These are phyloP conservation scores for Rhodomyrtus psidioides DNA, from an alignment of 441 rosid species.

Conservation along the genomic window DNA sequence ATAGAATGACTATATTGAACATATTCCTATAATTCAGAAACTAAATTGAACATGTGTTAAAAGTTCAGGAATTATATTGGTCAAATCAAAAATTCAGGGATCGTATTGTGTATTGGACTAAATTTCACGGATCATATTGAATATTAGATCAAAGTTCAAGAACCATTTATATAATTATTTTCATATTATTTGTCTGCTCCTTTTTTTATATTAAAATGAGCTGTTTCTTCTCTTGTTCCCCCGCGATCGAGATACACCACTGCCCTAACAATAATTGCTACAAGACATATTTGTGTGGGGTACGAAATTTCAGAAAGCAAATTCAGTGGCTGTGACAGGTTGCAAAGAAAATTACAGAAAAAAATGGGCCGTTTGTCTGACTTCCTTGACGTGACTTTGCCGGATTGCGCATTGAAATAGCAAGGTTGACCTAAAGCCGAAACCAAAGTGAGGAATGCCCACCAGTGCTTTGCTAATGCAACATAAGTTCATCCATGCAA, in stretches of 20 bases:
- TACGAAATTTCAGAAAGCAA: background rate
- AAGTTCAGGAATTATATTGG: too few relatives aligned
- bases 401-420: background rate
- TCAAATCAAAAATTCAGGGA: too few relatives aligned
- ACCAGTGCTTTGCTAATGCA: background rate
- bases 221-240: background rate
- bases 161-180: too few relatives aligned
- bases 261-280: background rate
- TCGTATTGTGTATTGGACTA: too few relatives aligned
- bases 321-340: background rate
- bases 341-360: background rate
- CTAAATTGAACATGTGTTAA: too few relatives aligned
- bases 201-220: background rate
- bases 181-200: background rate
- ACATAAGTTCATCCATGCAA: background rate
- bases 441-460: background rate
- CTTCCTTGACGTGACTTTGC: background rate
- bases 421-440: background rate
- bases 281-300: background rate
- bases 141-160: too few relatives aligned
- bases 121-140: too few relatives aligned
- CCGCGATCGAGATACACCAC: background rate
- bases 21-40: too few relatives aligned
- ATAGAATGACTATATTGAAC: too few relatives aligned
- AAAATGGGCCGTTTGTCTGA: background rate